Evolutionary conservation across 2,329 filamentous ascomycete genomes (phyloP).

Genomic region (Ophiocordyceps camponoti-saundersi): DNA sequence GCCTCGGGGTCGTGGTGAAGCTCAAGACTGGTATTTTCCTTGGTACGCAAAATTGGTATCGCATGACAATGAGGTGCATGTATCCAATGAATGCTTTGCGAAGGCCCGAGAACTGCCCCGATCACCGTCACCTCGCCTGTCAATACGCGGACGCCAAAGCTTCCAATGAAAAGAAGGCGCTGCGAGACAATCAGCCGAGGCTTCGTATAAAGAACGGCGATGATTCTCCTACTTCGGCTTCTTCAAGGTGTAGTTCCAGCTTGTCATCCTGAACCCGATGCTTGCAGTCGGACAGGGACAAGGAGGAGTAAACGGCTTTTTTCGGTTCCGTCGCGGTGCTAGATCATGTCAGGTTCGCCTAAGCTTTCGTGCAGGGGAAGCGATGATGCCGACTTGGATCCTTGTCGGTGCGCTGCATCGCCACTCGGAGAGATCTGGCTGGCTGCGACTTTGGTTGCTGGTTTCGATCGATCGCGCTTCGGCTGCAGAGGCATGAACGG

Average conservation of each 20-base stretch:
- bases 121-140: conserved; percentile 47
- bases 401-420: neutral
- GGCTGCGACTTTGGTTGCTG: conserved; percentile 7
- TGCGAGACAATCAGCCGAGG: conserved; percentile 14
- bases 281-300: conserved; percentile 27
- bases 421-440: neutral
- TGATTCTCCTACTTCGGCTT: conserved; percentile 27
- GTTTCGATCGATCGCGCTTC: conserved; percentile 2
- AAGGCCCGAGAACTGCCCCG: conserved; percentile 41
- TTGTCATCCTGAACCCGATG: conserved; percentile 19
- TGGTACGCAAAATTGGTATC: conserved; percentile 45
- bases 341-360: neutral
- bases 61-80: conserved; percentile 54
- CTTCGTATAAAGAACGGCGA: neutral
- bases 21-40: conserved; percentile 32
- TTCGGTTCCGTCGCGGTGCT: neutral
- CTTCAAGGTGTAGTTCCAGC: conserved; percentile 23
- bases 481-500: conserved; percentile 12
- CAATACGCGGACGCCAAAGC: conserved; percentile 45
- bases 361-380: neutral
- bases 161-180: conserved; percentile 48
- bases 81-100: conserved; percentile 33
- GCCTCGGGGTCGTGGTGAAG: conserved; percentile 35
- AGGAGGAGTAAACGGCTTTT: conserved; percentile 21
- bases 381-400: neutral